Base-by-base conservation (phyloP, 2,329 filamentous ascomycete species). In the Colletotrichum tabaci region DNA sequence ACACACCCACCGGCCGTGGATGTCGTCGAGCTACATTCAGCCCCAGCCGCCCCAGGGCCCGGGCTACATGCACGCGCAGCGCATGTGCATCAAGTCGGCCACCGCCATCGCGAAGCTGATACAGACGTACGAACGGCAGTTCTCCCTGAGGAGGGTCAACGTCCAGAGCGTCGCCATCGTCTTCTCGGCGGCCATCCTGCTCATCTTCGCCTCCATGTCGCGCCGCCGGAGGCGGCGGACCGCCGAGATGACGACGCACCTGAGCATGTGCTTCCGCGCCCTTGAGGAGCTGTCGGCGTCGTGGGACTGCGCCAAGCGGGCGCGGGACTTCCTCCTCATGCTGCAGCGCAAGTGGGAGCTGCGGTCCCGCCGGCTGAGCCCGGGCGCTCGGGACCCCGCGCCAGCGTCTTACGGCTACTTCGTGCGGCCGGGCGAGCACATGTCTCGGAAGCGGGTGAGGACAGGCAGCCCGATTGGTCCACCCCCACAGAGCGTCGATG, bases 271-370 rank as follows among this genome's bases (percentile, higher is more conserved):
- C 69, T 76, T 76, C 49, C 66, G 76, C 42, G 77, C 77, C 1
- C 62, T 78, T 0, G 77, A 77, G 4, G 75, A 76, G 35, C 35
- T 71, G 2, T 67, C 64, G 15, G n/a, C 56, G 8, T 47, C 57
- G 18, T 77, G 77, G 77, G 77, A 77, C 56, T 76, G 72, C 62
- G 75, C 77, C 8, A 77, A 76, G 64, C 62, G 73, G 5, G 69
- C 75, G 1, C 72, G 73, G 15, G 76, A 76, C 46, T 77, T 77
- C 18, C 66, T 78, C 2, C 53, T 74, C 6, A 30, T 77, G 46
- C 40, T 77, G n/a, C 76, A 77, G 42, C 70, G 76, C 2, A 58
- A 71, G 44, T 67, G 64, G 64, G 64, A 67, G 52, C 26, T 62
- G 6, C 44, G 40, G 3, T 67, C 64, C 12, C 26, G 68, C 5